Evolutionary conservation across 2,329 filamentous ascomycete genomes (phyloP), one percentile per base, ranked within the genome.

Genomic region (Aspergillus persii): DNA sequence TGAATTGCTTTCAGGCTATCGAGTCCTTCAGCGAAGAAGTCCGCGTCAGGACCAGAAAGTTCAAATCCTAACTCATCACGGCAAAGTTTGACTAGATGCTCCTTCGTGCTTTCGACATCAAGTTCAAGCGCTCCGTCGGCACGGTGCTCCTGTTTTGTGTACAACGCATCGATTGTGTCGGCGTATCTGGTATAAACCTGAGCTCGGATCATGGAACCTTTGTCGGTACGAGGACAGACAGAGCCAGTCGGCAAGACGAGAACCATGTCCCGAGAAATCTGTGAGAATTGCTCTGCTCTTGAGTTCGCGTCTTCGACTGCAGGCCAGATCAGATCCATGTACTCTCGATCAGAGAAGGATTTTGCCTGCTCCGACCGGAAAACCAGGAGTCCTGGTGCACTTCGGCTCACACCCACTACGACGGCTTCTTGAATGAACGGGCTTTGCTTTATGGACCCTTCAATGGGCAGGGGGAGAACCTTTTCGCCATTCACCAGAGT

Each of bases 191-290:
- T 68, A 65, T 84, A 83, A 6, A 81, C 78, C 7, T 79, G 77
- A 5, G 77, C 75, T 3, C 83, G 77, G 31, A 84, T 85, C 57
- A 83, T 75, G 0, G 78, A 83, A 1, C 80, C 80, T 64, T 86
- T 85, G 56, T 85, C 83, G 0, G 83, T 85, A 2, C 72, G 69
- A 0, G 83, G 81, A 50, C 79, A 84, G 0, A 74, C 64, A 0
- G 71, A 64, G 15, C 74, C 73, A 6, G 59, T 59, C 2, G 73
- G 68, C 3, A 80, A 56, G 2, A 74, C 62, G 7, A 67, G 64
- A 26, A 80, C 67, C 69, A 79, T 75, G 26, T 79, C 78, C n/a
- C 69, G 69, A 1, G 77, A 70, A 15, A 81, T 75, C 46, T 77
- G 78, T 0, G 77, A 76, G 58, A 79, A 79, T n/a, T 71, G 70